Evolutionary conservation across 768 basidiomycete species (phyloP).

Genomic region (Calocera viscosa): DNA sequence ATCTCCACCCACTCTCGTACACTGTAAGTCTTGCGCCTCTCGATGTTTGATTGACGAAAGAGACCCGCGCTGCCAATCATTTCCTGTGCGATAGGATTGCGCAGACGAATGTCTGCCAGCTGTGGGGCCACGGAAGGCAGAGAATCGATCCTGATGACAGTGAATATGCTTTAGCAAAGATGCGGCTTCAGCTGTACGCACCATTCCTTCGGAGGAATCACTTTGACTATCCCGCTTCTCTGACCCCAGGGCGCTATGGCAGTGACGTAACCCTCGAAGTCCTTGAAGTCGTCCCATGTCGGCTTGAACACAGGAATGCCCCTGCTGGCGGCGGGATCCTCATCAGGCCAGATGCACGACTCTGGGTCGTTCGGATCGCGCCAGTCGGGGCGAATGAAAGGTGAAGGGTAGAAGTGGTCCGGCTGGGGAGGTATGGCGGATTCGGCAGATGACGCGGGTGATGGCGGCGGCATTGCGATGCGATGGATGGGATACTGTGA

Average conservation of each 20-base stretch:
- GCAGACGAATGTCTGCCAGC: constrained; percentile 62
- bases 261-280: constrained; percentile 86
- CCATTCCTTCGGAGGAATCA: constrained; percentile 94
- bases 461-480: not conserved
- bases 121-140: constrained; percentile 63
- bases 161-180: not conserved
- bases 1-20: constrained; percentile 80
- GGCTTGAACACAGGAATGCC: constrained; percentile 97
- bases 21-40: constrained; percentile 71
- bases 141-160: constrained; percentile 44
- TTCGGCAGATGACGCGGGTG: not conserved
- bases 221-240: constrained; percentile 85
- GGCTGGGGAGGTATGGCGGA: constrained; percentile 36
- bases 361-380: not conserved
- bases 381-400: not conserved
- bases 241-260: constrained; percentile 81
- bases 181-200: constrained; percentile 29
- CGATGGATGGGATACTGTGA: not conserved
- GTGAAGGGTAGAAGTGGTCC: constrained; percentile 57
- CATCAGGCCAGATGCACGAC: constrained; percentile 47
- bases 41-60: constrained; percentile 82
- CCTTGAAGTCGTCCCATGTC: constrained; percentile 76
- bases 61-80: constrained; percentile 79
- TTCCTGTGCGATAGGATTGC: constrained; percentile 84
- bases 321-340: constrained; percentile 67